These are phyloP conservation scores for Saccharum spontaneum DNA, from an alignment of 176 grass and related monocot genomes.

Conservation along the genomic window DNA sequence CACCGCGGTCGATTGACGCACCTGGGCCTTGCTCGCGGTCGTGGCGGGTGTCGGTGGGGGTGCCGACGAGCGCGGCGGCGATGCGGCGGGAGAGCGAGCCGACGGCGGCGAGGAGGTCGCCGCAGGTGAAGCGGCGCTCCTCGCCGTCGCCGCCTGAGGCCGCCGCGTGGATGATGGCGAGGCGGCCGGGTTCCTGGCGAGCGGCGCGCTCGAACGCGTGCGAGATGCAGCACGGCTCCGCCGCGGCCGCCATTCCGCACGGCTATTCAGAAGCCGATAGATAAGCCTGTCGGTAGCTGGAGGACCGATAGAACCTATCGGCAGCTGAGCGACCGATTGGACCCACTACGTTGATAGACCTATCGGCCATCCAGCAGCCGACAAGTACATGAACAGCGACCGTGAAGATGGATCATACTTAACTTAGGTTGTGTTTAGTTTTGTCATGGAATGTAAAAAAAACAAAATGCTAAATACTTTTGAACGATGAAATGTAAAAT, in stretches of 20 bases:
- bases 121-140: slow-evolving; percentile 47
- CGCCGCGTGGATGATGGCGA: slow-evolving; percentile 46
- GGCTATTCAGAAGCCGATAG: too few species aligned
- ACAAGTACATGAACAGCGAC: too few species aligned
- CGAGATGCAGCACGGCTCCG: slow-evolving; percentile 65
- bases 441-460: too few species aligned
- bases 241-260: slow-evolving; percentile 21
- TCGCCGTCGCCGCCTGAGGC: background rate
- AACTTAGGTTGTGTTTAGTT: too few species aligned
- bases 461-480: too few species aligned
- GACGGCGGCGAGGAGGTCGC: slow-evolving; percentile 46
- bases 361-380: too few species aligned
- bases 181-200: background rate
- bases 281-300: too few species aligned
- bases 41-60: background rate
- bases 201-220: slow-evolving; percentile 62
- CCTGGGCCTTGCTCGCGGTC: background rate
- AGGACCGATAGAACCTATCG: too few species aligned
- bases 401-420: too few species aligned
- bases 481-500: too few species aligned
- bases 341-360: too few species aligned
- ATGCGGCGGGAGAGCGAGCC: slow-evolving; percentile 51
- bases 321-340: too few species aligned
- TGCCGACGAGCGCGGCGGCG: slow-evolving; percentile 10
- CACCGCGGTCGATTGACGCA: background rate